A percentile compares a stretch with the other conserved stretches of the same genome.
Evolutionary conservation across 768 basidiomycete species (phyloP).

Genomic region (Austroboletus festivus): DNA sequence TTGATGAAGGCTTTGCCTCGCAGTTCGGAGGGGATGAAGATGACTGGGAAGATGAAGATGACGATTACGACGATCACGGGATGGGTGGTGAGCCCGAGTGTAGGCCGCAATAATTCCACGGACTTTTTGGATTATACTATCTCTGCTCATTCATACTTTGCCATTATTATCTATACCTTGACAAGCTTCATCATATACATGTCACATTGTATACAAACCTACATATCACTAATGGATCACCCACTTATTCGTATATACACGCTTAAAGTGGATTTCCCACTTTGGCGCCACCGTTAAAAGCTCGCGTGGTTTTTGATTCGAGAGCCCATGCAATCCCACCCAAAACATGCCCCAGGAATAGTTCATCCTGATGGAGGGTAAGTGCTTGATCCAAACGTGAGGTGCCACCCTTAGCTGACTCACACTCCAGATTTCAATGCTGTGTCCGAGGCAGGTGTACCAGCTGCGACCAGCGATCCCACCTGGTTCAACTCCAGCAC

Average conservation of each 20-base stretch:
- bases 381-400: slow-evolving; percentile 14
- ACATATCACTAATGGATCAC: slow-evolving; percentile 21
- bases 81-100: slow-evolving; percentile 53
- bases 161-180: slow-evolving; percentile 15
- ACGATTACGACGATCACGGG: slow-evolving; percentile 44
- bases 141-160: slow-evolving; percentile 12
- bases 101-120: slow-evolving; percentile 49
- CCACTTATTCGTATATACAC: slow-evolving; percentile 1
- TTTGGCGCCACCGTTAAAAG: slow-evolving; percentile 55
- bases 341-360: slow-evolving; percentile 70
- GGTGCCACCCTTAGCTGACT: slow-evolving; percentile 14
- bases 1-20: slow-evolving; percentile 64
- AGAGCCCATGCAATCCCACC: slow-evolving; percentile 75
- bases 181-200: slow-evolving; percentile 25
- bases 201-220: slow-evolving; percentile 28
- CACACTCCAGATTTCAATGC: slow-evolving; percentile 75
- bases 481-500: slow-evolving; percentile 57
- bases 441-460: slow-evolving; percentile 80
- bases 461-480: slow-evolving; percentile 69
- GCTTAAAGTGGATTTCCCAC: slow-evolving; percentile 48
- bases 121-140: slow-evolving; percentile 6
- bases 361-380: slow-evolving; percentile 47
- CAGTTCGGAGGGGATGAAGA: slow-evolving; percentile 75
- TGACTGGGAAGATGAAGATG: slow-evolving; percentile 70
- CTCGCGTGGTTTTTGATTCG: slow-evolving; percentile 65